phyloP scores from a whole-genome alignment of 495 filamentous ascomycete genomes.

The Endocarpon pusillum region DNA sequence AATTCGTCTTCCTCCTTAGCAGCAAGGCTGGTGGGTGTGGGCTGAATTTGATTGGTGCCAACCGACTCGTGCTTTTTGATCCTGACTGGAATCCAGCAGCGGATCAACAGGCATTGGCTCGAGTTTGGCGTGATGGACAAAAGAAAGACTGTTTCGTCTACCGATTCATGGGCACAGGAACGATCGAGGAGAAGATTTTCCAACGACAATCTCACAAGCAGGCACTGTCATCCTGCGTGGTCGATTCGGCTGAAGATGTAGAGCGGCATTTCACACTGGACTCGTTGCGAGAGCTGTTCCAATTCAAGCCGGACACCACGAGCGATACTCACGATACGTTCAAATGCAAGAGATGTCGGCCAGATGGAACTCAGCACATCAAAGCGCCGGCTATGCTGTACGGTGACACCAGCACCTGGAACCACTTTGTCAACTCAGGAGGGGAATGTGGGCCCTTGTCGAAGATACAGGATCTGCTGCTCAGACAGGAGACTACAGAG shows the following conservation, averaged over 20 bases:
- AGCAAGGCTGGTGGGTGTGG: constrained; percentile 95
- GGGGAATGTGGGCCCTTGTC: constrained; percentile 48
- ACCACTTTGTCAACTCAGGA: constrained; percentile 70
- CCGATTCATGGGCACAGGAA: constrained; percentile 92
- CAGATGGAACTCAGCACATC: constrained; percentile 67
- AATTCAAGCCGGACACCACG: constrained; percentile 65
- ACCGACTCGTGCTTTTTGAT: constrained; percentile 92
- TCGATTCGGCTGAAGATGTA: constrained; percentile 91
- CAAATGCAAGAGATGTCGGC: constrained; percentile 90
- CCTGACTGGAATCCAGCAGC: constrained; percentile 99
- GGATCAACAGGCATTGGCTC: constrained; percentile 90
- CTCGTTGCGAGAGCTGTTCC: constrained; percentile 77
- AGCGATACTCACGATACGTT: constrained; percentile 98
- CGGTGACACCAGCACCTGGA: constrained; percentile 97
- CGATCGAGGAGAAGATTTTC: constrained; percentile 99
- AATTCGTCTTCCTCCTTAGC: constrained; percentile 92
- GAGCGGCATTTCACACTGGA: constrained; percentile 91
- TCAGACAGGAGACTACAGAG: constrained; percentile 71
- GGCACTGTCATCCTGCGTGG: constrained; percentile 89
- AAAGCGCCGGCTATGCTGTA: constrained; percentile 92
- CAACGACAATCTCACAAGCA: constrained; percentile 97
- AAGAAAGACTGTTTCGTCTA: constrained; percentile 99
- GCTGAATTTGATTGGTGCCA: constrained; percentile 92
- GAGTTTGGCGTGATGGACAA: constrained; percentile 97
- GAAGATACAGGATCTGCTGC: constrained; percentile 76